Base-by-base conservation (phyloP, 1,284 basidiomycete species). In the Microbotryum saponariae region DNA sequence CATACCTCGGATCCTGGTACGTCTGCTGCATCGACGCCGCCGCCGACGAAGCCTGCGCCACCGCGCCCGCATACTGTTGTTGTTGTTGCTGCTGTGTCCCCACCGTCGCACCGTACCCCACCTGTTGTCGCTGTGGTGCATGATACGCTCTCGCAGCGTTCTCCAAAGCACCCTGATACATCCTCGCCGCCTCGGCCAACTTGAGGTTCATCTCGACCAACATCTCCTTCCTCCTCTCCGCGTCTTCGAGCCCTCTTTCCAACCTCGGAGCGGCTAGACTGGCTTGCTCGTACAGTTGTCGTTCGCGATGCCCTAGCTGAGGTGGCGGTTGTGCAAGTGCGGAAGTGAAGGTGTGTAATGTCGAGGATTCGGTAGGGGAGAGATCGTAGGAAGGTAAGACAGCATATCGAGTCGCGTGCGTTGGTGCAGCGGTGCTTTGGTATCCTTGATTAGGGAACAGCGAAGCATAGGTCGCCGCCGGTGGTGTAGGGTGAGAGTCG, bases 151-250 rank as follows among this genome's bases (percentile, higher is more conserved):
- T 42, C 37, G 37, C 37, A 10, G 37, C 25, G 3, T 37, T 18
- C n/a, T 71, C 70, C 4, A 65, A 54, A 52, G 70, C 48, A 1
- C 65, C 65, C 4, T 68, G 65, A 56, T 70, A 71, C 31, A 70
- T n/a, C 51, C 67, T 59, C 21, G 67, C 65, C 50, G 70, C 69
- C 53, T 68, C 65, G 0, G 59, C 48, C 50, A 71, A 29, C 50
- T 71, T 71, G 44, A 57, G 56, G 55, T 71, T 68, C 57, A 71
- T 64, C 59, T 71, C 70, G 7, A 56, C 54, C 50, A 71, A 47
- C 27, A 70, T 60, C 50, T 59, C 56, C 9, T 23, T 25, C 31
- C 60, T 45, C 44, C 58, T 47, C 49, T 44, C 21, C 48, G 64
- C 51, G 37, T 69, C 67, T 23, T 62, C 58, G 9, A 51, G 6